Evolutionary conservation across 306 rosid species (phyloP).

Genomic region (Boehmeria nivea): DNA sequence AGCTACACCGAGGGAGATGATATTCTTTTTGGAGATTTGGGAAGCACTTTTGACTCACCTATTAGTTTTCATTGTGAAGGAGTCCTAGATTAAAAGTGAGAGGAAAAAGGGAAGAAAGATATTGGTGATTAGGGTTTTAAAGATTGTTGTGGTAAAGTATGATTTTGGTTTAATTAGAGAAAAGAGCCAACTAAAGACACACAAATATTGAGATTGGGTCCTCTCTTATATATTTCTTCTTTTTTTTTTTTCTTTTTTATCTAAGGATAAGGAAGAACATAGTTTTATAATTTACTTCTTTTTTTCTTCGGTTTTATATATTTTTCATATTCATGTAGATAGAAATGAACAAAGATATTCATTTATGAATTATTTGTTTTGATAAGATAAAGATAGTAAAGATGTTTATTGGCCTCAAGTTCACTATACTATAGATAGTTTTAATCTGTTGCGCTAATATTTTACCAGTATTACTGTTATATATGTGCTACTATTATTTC

Average conservation of each 20-base stretch:
- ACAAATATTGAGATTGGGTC: too few relatives aligned
- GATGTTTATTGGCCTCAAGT: too few relatives aligned
- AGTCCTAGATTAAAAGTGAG: constrained; percentile 39
- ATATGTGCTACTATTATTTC: too few relatives aligned
- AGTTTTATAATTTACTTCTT: not conserved
- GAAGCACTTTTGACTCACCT: constrained; percentile 39
- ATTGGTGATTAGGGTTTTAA: too few relatives aligned
- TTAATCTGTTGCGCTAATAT: too few relatives aligned
- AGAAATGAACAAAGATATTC: not conserved
- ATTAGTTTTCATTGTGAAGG: constrained; percentile 45
- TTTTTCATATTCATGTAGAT: not conserved
- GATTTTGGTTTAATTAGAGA: too few relatives aligned
- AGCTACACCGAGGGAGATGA: constrained; percentile 52
- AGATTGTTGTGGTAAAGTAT: too few relatives aligned
- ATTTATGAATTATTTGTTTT: not conserved
- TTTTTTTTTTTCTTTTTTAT: not conserved
- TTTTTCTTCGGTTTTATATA: not conserved
- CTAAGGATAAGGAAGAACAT: not conserved
- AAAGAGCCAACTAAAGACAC: too few relatives aligned
- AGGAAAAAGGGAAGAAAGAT: not conserved
- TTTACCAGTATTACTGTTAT: too few relatives aligned
- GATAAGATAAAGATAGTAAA: not conserved
- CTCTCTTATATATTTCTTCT: not conserved
- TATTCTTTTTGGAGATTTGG: constrained; percentile 56
- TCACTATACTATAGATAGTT: too few relatives aligned